Percentiles rank a stretch among this genome's conserved stretches.
Conservation (phyloP, 768 basidiomycete species). For the Mrakia blollopis region DNA sequence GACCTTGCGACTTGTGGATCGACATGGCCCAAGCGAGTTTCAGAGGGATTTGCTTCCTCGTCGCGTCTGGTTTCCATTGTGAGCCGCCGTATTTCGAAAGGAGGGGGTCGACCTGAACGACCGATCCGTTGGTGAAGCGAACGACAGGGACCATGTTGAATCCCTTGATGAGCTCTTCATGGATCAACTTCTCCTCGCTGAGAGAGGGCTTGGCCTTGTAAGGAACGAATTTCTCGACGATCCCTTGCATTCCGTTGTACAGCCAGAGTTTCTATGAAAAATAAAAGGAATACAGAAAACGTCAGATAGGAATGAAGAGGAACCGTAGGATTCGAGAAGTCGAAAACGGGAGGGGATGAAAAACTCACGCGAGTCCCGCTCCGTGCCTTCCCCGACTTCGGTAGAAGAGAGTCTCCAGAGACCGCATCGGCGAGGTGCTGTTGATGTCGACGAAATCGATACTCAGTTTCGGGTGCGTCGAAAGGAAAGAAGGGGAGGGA, state of each 20-base stretch:
- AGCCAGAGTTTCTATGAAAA: not conserved
- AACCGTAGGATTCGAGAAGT: no score
- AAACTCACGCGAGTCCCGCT: no score
- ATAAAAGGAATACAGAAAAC: not conserved
- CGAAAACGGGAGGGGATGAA: not conserved
- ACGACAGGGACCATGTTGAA: not conserved
- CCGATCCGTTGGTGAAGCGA: not conserved
- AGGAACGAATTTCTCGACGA: not conserved
- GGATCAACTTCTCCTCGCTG: not conserved
- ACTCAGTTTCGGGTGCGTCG: not conserved
- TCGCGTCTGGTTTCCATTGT: not conserved
- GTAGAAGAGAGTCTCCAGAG: no score
- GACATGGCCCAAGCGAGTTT: constrained; percentile 23
- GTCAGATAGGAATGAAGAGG: not conserved
- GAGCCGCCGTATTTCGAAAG: not conserved
- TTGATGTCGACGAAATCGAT: no score
- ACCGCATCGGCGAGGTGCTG: no score
- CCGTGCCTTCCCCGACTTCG: no score
- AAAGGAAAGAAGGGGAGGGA: not conserved
- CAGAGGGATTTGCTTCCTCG: constrained; percentile 16
- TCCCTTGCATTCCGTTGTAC: constrained; percentile 28
- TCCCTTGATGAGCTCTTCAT: not conserved
- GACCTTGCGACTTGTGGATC: constrained; percentile 97
- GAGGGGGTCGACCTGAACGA: not conserved
- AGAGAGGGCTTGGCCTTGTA: not conserved